phyloP scores from a whole-genome alignment of 768 basidiomycete species.

The Filobasidium wieringae region DNA sequence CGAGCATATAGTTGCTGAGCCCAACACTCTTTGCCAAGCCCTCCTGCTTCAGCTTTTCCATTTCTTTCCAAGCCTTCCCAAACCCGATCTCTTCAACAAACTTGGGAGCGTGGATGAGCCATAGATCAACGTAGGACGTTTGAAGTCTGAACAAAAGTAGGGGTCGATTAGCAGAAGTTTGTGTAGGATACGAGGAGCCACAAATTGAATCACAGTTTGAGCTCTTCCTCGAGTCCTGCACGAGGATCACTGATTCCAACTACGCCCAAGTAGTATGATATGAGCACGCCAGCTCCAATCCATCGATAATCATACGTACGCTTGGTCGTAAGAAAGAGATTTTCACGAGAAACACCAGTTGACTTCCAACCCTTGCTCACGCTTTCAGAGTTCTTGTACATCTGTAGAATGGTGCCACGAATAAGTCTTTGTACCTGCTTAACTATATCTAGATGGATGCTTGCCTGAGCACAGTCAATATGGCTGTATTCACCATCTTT shows the following conservation, averaged over 20 bases:
- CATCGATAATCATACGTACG: conserved; percentile 14
- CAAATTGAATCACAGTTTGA: conserved; percentile 43
- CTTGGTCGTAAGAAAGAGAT: conserved; percentile 48
- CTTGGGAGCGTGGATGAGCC: conserved; percentile 48
- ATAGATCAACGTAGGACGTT: conserved; percentile 47
- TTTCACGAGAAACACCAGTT: conserved; percentile 24
- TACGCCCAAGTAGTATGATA: not conserved
- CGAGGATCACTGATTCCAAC: conserved; percentile 37
- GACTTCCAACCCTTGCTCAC: conserved; percentile 32
- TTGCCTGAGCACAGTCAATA: conserved; percentile 5
- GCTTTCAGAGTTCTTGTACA: conserved; percentile 34
- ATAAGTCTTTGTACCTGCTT: too few species aligned
- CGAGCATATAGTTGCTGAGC: conserved; percentile 39
- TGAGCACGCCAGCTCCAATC: not conserved
- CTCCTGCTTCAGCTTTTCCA: conserved; percentile 47
- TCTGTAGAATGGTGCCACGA: conserved; percentile 21
- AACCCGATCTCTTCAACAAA: conserved; percentile 33
- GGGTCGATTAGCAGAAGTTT: not conserved
- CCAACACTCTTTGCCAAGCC: conserved; percentile 43
- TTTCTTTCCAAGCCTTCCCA: conserved; percentile 49
- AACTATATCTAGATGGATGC: too few species aligned
- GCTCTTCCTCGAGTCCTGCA: conserved; percentile 46
- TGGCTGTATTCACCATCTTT: not conserved
- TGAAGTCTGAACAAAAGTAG: conserved; percentile 14
- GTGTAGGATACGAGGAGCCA: too few species aligned